A percentile compares a stretch with the other conserved stretches of the same genome.
Evolutionary conservation across 2,329 filamentous ascomycete species (phyloP).

Genomic region (Xylaria polymorpha): DNA sequence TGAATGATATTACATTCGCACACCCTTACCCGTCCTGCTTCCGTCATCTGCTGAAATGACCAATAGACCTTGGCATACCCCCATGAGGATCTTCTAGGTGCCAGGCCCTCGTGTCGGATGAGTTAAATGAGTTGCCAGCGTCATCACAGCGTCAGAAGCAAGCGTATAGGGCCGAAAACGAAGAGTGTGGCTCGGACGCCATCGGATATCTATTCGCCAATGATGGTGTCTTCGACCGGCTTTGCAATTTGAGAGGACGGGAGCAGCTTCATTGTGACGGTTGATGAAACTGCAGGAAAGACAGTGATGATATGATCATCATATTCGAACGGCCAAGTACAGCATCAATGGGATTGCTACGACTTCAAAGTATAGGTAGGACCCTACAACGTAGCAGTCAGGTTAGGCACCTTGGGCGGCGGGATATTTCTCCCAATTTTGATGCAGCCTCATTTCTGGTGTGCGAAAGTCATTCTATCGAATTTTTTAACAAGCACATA

Average conservation of each 20-base stretch:
- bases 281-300: not conserved
- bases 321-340: slow-evolving; percentile 10
- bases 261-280: not conserved
- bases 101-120: slow-evolving; percentile 13
- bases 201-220: not conserved
- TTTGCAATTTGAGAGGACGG: not conserved
- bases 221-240: slow-evolving; percentile 2
- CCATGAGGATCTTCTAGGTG: not conserved
- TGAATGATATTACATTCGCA: slow-evolving; percentile 6
- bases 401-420: not conserved
- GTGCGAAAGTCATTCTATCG: not conserved
- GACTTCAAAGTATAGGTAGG: not conserved
- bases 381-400: not conserved
- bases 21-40: slow-evolving; percentile 13
- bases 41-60: not conserved
- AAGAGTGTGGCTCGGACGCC: slow-evolving; percentile 47
- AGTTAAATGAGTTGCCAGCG: slow-evolving; percentile 2
- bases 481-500: not conserved
- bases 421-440: not conserved
- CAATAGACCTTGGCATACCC: slow-evolving; percentile 13
- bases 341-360: not conserved
- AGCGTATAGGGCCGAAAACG: slow-evolving; percentile 59
- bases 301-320: not conserved
- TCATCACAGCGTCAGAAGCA: slow-evolving; percentile 7
- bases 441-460: not conserved